Conservation (phyloP, 1,284 basidiomycete species). For the Ganoderma leucocontextum region DNA sequence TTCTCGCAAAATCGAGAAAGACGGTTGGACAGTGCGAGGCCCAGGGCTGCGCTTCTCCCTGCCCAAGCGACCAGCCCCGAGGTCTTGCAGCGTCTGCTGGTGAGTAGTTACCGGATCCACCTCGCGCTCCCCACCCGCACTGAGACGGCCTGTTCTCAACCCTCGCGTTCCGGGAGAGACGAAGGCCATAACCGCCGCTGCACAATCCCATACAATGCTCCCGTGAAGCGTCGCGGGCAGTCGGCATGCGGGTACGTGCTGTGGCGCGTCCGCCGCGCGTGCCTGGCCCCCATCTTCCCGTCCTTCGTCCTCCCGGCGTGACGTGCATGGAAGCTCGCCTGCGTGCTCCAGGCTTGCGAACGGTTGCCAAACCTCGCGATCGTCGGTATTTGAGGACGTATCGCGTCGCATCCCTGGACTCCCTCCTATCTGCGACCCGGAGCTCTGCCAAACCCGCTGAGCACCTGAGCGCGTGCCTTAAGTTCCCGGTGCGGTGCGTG, state of each 20-base stretch:
- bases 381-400: constrained; percentile 19
- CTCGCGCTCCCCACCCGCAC: background rate
- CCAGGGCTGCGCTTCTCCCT: constrained; percentile 5
- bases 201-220: constrained; percentile 14
- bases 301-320: constrained; percentile 17
- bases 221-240: constrained; percentile 14
- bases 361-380: constrained; percentile 19
- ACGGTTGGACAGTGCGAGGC: constrained; percentile 1
- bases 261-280: constrained; percentile 6
- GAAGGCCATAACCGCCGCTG: constrained; percentile 16
- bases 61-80: constrained; percentile 5
- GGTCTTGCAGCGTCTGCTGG: constrained; percentile 1
- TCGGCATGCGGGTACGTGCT: constrained; percentile 11
- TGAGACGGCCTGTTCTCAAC: background rate
- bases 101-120: constrained; percentile 17
- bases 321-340: constrained; percentile 21
- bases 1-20: background rate
- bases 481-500: background rate
- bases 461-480: constrained; percentile 28
- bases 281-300: constrained; percentile 15
- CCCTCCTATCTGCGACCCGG: constrained; percentile 15
- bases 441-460: constrained; percentile 18
- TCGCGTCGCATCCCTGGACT: background rate
- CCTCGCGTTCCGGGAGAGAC: constrained; percentile 15
- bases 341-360: constrained; percentile 14